Evolutionary conservation across 441 rosid genomes (phyloP).

Genomic region (Geranium incanum): DNA sequence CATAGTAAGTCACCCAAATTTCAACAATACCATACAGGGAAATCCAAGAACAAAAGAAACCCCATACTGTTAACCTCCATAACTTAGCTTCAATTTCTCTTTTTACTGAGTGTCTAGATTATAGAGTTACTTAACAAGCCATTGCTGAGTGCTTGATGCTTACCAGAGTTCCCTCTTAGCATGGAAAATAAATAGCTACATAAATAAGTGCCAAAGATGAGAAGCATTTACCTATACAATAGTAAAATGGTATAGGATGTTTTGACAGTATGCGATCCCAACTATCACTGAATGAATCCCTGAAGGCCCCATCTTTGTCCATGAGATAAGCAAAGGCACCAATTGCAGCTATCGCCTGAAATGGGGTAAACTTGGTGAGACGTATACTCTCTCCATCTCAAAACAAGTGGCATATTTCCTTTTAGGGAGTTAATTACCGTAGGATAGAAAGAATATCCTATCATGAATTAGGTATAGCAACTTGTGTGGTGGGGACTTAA

Average conservation of each 20-base stretch:
- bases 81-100: background rate
- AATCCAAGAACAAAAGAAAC: background rate
- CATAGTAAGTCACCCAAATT: conserved; percentile 11
- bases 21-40: background rate
- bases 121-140: background rate
- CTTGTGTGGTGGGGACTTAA: too few species aligned
- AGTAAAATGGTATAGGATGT: conserved; percentile 93
- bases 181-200: background rate
- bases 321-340: conserved; percentile 79
- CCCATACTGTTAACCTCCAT: conserved; percentile 30
- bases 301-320: conserved; percentile 90
- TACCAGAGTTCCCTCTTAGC: background rate
- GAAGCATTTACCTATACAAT: conserved; percentile 61
- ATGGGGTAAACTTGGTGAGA: conserved; percentile 4
- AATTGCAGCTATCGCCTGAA: conserved; percentile 57
- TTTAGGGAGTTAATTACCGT: background rate
- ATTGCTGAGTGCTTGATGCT: background rate
- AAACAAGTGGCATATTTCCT: background rate
- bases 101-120: background rate
- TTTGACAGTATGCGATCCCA: conserved; percentile 93
- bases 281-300: conserved; percentile 83
- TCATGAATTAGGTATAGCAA: background rate
- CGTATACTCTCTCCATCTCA: background rate
- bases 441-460: background rate
- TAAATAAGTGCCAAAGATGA: background rate